These are phyloP conservation scores for Taphrina sp. DNA, from an alignment of 1,139 yeast species.

Conservation along the genomic window DNA sequence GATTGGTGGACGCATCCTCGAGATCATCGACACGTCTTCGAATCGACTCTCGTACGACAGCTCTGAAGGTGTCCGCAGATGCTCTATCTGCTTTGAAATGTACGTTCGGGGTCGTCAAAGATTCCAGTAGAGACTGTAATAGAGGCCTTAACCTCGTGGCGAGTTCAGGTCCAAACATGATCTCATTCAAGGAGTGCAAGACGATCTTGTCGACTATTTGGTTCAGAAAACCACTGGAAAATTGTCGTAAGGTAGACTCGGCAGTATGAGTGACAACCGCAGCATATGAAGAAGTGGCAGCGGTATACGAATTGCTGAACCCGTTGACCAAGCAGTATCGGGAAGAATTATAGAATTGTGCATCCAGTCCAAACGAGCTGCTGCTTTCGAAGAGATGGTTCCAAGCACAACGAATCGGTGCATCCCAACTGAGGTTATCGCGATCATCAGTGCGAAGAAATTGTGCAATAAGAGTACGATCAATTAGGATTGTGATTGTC, in stretches of 20 bases:
- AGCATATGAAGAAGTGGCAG: not conserved
- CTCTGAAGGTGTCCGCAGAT: not conserved
- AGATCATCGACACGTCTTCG: not conserved
- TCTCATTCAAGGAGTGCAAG: not conserved
- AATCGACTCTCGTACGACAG: not conserved
- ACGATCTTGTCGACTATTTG: slow-evolving; percentile 6
- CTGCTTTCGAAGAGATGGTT: slow-evolving; percentile 1
- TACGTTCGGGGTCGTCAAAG: not conserved
- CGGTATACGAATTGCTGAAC: slow-evolving; percentile 5
- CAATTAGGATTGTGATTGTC: slow-evolving; percentile 10
- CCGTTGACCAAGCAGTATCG: slow-evolving; percentile 11
- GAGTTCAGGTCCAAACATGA: slow-evolving; percentile 1
- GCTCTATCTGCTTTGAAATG: not conserved
- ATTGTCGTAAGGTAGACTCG: not conserved
- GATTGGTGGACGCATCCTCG: not conserved
- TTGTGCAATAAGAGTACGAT: slow-evolving; percentile 1
- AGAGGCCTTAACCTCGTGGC: no score
- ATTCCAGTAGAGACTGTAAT: not conserved
- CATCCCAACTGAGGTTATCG: slow-evolving; percentile 25
- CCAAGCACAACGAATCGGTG: slow-evolving; percentile 19
- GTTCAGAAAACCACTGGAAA: not conserved
- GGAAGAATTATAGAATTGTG: slow-evolving; percentile 3
- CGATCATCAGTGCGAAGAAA: slow-evolving; percentile 17
- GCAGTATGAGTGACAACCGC: not conserved
- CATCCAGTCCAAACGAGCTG: slow-evolving; percentile 8